Evolutionary conservation across 768 basidiomycete species (phyloP), one percentile per base, ranked within the genome.

Genomic region (Suillus sp.): DNA sequence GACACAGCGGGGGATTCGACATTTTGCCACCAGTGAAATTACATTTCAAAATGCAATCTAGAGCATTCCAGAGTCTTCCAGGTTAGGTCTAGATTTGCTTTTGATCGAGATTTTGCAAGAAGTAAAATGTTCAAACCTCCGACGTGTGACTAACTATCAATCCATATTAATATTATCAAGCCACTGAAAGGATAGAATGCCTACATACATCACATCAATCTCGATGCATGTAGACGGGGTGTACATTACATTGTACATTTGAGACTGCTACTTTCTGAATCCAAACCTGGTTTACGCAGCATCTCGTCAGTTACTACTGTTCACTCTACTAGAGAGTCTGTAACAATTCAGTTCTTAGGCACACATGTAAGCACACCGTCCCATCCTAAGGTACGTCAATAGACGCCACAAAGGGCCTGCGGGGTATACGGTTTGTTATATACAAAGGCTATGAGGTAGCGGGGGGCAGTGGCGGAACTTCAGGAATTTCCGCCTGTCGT

Each of bases 401-500:
- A 61, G 51, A 55, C 22, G 48, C 14, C 37, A 50, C 61, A 61
- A 62, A 65, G 42, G 55, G 43, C 37, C 54, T 37, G 42, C 30
- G 47, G 67, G 74, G 68, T 76, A 74, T 70, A 76, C 71, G 22
- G 32, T 64, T 60, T 64, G 65, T 65, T 48, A 65, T 66, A 62
- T 25, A 51, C 55, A 3, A 50, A 43, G 55, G 34, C 59, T 63
- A 73, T 32, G 68, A 54, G 18, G 27, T 14, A 32, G 64, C 64
- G 5, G 73, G 61, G 9, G 78, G 75, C 27, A 78, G 65, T 3
- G 71, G 63, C 6, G 74, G 77, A 22, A 79, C 37, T 30, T 70
- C 63, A 43, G 73, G 73, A 35, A 56, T 61, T 10, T 70, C 67
- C 40, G 57, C 72, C n/a, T 76, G 75, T 4, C 78, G 76, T 10